Evolutionary conservation across 2,329 filamentous ascomycete genomes (phyloP), one percentile per base, ranked within the genome.

Genomic region (Colletotrichum limetticola): DNA sequence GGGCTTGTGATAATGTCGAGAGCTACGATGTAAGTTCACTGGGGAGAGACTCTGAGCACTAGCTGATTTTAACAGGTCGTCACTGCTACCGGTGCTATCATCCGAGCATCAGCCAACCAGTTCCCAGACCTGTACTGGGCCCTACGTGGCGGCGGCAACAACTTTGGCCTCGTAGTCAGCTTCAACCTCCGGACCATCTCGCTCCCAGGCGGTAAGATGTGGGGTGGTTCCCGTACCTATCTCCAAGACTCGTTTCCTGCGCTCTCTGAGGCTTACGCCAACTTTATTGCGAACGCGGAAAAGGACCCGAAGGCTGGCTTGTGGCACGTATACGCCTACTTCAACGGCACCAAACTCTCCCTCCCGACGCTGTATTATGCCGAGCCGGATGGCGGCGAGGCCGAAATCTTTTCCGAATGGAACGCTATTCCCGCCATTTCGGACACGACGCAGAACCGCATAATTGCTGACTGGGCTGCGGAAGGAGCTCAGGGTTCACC

Each of bases 61-160:
- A 24, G 61, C 66, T 68, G 11, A 68, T 19, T 24, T 1, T 12
- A 1, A 12, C 62, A 81, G 72, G 82, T 87, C 5, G 82, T 90
- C 2, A 84, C 85, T 9, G 85, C 84, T 0, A 78, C 79, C 32
- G 88, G 88, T 1, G 74, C 80, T 16, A 77, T 86, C 22, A 75
- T 87, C 1, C 83, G 80, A 2, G 87, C 85, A 3, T 84, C 80
- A 6, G 78, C 78, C 4, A 78, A 79, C 2, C 75, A 85, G 24
- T 83, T 90, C 68, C 70, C 82, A 0, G 88, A 91, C 67, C 81
- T 91, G 1, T 91, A 87, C 79, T 91, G 88, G 87, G 90, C 88
- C 2, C 82, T 91, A 1, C 82, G 84, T 49, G 88, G 88, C 22
- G 86, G 87, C 3, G 87, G 88, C 2, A 88, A 87, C 42, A 90